Evolutionary conservation across 2,329 filamentous ascomycete species (phyloP).

Genomic region (Keithomyces neogunnii): DNA sequence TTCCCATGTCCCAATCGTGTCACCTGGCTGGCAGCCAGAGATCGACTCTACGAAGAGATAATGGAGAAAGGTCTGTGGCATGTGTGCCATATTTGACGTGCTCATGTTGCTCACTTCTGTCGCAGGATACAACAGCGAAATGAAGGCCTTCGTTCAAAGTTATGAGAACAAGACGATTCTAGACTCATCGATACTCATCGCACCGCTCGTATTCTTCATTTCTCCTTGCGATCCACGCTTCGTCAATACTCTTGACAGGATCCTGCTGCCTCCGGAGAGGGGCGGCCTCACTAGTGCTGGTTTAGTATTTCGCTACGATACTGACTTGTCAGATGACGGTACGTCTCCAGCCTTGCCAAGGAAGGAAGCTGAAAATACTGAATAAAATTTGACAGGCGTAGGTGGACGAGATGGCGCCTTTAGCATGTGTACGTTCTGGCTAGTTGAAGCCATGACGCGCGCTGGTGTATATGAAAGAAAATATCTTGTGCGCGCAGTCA

Average conservation of each 20-base stretch:
- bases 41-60: constrained; percentile 63
- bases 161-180: constrained; percentile 64
- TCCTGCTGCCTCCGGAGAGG: constrained; percentile 64
- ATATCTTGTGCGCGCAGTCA: constrained; percentile 54
- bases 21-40: constrained; percentile 58
- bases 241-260: constrained; percentile 61
- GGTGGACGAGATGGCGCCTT: constrained; percentile 70
- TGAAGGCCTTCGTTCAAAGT: constrained; percentile 65
- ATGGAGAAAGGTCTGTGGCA: constrained; percentile 54
- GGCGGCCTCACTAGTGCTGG: constrained; percentile 68
- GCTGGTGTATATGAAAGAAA: constrained; percentile 57
- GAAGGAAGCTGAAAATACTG: background rate
- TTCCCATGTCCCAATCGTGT: constrained; percentile 63
- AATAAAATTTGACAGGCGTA: constrained; percentile 41
- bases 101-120: background rate
- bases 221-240: constrained; percentile 71
- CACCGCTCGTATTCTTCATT: constrained; percentile 73
- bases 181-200: constrained; percentile 68
- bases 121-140: constrained; percentile 52
- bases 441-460: constrained; percentile 68
- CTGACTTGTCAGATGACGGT: constrained; percentile 61
- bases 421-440: constrained; percentile 77
- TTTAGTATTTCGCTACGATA: constrained; percentile 69
- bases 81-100: background rate
- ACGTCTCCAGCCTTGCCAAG: constrained; percentile 13